A percentile compares a stretch with the other conserved stretches of the same genome.
Evolutionary conservation across 1,284 basidiomycete genomes (phyloP).

Genomic region (Heterobasidion annosum): DNA sequence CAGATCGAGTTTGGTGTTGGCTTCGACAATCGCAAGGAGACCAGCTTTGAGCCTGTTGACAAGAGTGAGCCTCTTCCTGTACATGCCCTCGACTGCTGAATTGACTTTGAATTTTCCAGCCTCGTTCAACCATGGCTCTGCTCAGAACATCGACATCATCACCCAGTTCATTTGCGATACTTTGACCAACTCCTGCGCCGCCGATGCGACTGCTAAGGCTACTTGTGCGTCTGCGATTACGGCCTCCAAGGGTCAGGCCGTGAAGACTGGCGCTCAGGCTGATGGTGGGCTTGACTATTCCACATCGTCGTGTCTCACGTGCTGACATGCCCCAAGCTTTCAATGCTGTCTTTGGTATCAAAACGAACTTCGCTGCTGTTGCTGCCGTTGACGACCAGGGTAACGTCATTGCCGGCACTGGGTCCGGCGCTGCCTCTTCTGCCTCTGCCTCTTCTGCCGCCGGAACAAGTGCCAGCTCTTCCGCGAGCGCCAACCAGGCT

Average conservation of each 20-base stretch:
- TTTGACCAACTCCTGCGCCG: conserved; percentile 39
- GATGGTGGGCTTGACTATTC: conserved; percentile 18
- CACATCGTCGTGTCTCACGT: neutral
- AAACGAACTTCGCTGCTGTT: conserved; percentile 19
- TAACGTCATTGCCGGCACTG: conserved; percentile 9
- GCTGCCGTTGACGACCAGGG: conserved; percentile 17
- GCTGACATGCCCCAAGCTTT: conserved; percentile 12
- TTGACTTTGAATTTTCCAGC: conserved; percentile 15
- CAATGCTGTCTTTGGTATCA: conserved; percentile 24
- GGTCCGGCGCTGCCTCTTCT: conserved; percentile 5
- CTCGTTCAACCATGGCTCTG: conserved; percentile 42
- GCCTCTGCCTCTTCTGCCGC: conserved; percentile 12
- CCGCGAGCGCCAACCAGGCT: conserved; percentile 11
- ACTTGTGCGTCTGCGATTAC: conserved; percentile 34
- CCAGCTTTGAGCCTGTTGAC: conserved; percentile 40
- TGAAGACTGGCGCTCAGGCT: conserved; percentile 42
- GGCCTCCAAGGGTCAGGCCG: conserved; percentile 30
- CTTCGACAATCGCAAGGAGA: conserved; percentile 51
- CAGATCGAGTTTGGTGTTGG: conserved; percentile 53
- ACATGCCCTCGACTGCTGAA: conserved; percentile 3
- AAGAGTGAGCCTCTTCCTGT: conserved; percentile 20
- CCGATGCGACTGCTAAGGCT: conserved; percentile 39
- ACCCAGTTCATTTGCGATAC: conserved; percentile 46
- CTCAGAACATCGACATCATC: conserved; percentile 46
- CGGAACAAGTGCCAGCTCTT: conserved; percentile 9